A percentile compares a stretch with the other conserved stretches of the same genome.
Conservation (phyloP, 2,329 filamentous ascomycete genomes). For the Trichoderma asperellum region DNA sequence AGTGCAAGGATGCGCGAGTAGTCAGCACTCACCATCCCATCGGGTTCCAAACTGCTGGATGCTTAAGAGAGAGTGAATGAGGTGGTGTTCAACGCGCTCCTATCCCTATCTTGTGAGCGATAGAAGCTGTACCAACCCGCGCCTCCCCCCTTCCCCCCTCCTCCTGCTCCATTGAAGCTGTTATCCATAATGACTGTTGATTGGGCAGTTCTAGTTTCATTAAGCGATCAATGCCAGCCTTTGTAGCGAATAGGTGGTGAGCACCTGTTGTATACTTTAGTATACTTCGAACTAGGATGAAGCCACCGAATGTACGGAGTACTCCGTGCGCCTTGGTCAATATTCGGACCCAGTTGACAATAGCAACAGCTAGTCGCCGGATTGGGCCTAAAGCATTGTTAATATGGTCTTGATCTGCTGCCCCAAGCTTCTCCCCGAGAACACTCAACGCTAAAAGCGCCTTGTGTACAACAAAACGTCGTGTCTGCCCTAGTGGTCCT, state of each 20-base stretch:
- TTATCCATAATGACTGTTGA: background rate
- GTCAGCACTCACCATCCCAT: slow-evolving; percentile 16
- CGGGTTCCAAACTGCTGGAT: slow-evolving; percentile 9
- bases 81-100: background rate
- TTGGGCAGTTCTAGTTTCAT: slow-evolving; percentile 18
- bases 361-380: slow-evolving; percentile 23
- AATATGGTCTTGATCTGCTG: slow-evolving; percentile 17
- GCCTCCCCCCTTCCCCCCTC: background rate
- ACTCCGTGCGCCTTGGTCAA: slow-evolving; percentile 14
- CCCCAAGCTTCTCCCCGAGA: slow-evolving; percentile 19
- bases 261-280: slow-evolving; percentile 14
- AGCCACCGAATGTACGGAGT: slow-evolving; percentile 16
- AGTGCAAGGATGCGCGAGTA: slow-evolving; percentile 5
- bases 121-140: background rate
- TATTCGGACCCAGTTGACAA: slow-evolving; percentile 27
- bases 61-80: background rate
- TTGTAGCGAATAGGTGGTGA: slow-evolving; percentile 18
- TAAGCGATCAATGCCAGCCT: slow-evolving; percentile 15
- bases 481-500: background rate
- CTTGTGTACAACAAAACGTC: slow-evolving; percentile 15
- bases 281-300: slow-evolving; percentile 1
- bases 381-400: slow-evolving; percentile 27
- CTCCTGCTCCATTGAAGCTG: background rate
- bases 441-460: slow-evolving; percentile 4
- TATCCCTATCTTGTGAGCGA: background rate